Evolutionary conservation across 2,329 filamentous ascomycete genomes (phyloP), one percentile per base, ranked within the genome.

Genomic region (Epichloe sylvatica): DNA sequence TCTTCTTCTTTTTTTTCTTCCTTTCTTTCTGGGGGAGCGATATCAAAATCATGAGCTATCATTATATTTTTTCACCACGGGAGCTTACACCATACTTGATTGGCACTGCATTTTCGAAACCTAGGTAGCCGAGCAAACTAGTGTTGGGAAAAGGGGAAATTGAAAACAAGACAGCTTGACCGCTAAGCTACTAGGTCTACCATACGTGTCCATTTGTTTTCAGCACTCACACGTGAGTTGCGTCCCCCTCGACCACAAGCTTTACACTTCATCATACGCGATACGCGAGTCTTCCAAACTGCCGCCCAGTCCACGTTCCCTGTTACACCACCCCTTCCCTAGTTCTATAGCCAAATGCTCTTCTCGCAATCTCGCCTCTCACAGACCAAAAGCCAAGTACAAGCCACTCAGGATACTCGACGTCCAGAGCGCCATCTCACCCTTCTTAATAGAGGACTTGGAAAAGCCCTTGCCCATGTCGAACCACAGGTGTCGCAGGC

Each of bases 401-500:
- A 74, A 57, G 5, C 62, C 55, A 60, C 71, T 51, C 55, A 67
- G 3, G 4, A 75, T 61, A 33, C 75, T 60, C 38, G 69, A 71
- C 8, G 62, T 66, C 71, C 75, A 76, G 50, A 80, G 64, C 33
- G 64, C 64, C 60, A 67, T 70, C 56, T 75, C 73, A 35, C 66
- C 66, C 55, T 63, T 65, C 56, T 67, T 58, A 54, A 80, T 73
- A 15, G 67, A 62, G 1, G 63, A 48, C 69, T 72, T 74, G 52
- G 66, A 57, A 60, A 77, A 80, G 34, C 76, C 77, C 55, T 67
- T 62, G 41, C 69, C 71, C 7, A 72, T 49, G 54, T 81, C 77
- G 62, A 73, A 77, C 44, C 69, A 58, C 41, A 80, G 63, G 55
- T 81, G 77, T 57, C 75, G 70, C 49, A 72, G 58, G 52, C 77